Base-by-base conservation (phyloP, 805 yeast species). In the Priceomyces medius region DNA sequence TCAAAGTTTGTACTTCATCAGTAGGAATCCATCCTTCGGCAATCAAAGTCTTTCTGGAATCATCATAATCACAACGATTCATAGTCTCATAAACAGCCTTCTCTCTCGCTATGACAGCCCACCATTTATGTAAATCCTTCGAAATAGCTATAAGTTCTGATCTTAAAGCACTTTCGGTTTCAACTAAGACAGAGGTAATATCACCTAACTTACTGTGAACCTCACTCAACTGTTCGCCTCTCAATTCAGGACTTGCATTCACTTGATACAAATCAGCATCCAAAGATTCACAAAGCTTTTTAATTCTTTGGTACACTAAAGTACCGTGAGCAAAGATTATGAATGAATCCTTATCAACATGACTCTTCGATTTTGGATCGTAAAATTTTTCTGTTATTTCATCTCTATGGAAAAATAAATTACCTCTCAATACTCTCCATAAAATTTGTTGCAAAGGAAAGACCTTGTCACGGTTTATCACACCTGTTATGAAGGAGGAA, bases 1-100 rank as follows among this genome's bases (percentile, higher is more conserved):
- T 84, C 42, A 91, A 80, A n/a, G 66, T 51, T 4, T 74, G 73
- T 28, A 90, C 66, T 46, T 89, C 96, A 47, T 79, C 80, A 16
- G 82, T 74, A 29, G 99, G 98, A 16, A 88, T 71, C 99, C 99
- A 93, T 23, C 98, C 99, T 70, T 95, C 98, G 16, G 95, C 96
- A 36, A 91, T 79, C 46, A 93, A 71, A 27, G 96, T 86, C 61
- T 85, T 80, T 66, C 96, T 81, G n/a, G 83, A 70, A 49, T 79
- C 87, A 56, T 86, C 95, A 61, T 83, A 85, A 56, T 86, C 88
- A 61, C 88, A 81, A 54, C 77, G 72, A 64, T 88, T 88, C 71
- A 93, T 72, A 0, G 88, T 77, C 24, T 83, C 74, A 63, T 84
- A 89, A 12, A 90, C 82, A 10, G 88, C 83, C 59, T 87, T 87